Base-by-base conservation (phyloP, 2,329 filamentous ascomycete species). In the Colletotrichum somersetense region DNA sequence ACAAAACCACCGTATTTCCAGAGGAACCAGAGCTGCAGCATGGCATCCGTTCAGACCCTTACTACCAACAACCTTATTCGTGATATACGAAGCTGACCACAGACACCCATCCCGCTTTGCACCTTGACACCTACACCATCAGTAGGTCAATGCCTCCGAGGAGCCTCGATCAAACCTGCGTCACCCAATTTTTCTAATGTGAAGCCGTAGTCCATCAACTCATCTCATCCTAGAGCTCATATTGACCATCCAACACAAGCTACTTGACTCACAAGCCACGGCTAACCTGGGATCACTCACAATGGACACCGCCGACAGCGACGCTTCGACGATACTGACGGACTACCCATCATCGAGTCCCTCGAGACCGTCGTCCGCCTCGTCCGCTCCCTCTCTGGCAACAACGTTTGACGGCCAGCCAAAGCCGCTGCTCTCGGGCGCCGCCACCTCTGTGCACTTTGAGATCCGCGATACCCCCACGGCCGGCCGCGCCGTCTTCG, bases 271-370 rank as follows among this genome's bases (percentile, higher is more conserved):
- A 38, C 26, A 23, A 23, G 40, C 33, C 5, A 30, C 23, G 6
- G 55, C 64, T 55, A 50, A 66, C 40, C 10, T 55, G 53, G 38
- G 48, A 46, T 44, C 67, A 33, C 40, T 53, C 62, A 26, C 55
- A n/a, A 57, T 67, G 64, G 42, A 62, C 50, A 1, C 18, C 30
- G 16, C 8, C 64, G 48, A 56, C 18, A 72, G 65, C 44, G 66
- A 69, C 58, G 48, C 53, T 11, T 16, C 53, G 12, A 67, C 65
- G 14, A 48, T 56, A 64, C 65, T 72, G 50, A 72, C 69, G 23
- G 67, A 66, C 66, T 72, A 72, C 16, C 58, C 69, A 59, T 58
- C 66, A 33, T 72, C 69, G 18, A 72, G 84, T 74, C 87, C 53
- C 46, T 72, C 69, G 10, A 57, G 69, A 18, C 66, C 69, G 14